phyloP scores from a whole-genome alignment of 176 grass and related monocot species.

The Secale cereale region DNA sequence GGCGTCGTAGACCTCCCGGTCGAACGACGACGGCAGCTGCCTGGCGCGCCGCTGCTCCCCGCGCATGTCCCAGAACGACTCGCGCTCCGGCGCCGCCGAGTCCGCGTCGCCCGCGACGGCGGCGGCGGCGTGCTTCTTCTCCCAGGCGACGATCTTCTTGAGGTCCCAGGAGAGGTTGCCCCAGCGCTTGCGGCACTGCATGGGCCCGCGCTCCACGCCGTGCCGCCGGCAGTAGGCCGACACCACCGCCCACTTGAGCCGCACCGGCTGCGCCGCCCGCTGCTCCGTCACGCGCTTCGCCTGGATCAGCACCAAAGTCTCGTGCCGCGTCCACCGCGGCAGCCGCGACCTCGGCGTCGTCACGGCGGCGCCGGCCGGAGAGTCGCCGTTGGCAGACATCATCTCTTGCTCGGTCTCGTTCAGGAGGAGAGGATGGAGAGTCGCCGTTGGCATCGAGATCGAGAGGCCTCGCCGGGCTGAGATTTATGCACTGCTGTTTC shows the following conservation, averaged over 20 bases:
- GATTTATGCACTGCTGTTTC: constrained; percentile 27
- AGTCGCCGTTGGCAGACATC: constrained; percentile 32
- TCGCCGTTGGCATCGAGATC: neutral
- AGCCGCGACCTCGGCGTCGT: constrained; percentile 36
- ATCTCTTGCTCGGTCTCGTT: neutral
- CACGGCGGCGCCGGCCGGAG: neutral
- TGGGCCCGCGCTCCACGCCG: constrained; percentile 47
- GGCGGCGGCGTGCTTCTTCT: constrained; percentile 3
- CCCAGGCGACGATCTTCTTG: constrained; percentile 57
- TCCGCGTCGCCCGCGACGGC: neutral
- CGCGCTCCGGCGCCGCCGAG: neutral
- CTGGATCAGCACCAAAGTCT: constrained; percentile 59
- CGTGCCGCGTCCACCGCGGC: constrained; percentile 61
- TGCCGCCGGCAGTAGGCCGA: constrained; percentile 58
- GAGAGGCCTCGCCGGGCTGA: neutral
- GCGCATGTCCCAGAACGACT: constrained; percentile 68
- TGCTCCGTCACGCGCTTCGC: constrained; percentile 39
- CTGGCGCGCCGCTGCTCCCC: constrained; percentile 41
- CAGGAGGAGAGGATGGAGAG: neutral
- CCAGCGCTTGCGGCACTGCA: constrained; percentile 69
- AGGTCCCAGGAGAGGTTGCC: constrained; percentile 63
- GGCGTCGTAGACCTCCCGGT: constrained; percentile 47
- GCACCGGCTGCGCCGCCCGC: constrained; percentile 19
- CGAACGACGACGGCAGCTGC: constrained; percentile 50
- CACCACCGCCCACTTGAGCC: constrained; percentile 62